Evolutionary conservation across 108 stramenopile species (phyloP).

Genomic region (Heterococcus sp.): DNA sequence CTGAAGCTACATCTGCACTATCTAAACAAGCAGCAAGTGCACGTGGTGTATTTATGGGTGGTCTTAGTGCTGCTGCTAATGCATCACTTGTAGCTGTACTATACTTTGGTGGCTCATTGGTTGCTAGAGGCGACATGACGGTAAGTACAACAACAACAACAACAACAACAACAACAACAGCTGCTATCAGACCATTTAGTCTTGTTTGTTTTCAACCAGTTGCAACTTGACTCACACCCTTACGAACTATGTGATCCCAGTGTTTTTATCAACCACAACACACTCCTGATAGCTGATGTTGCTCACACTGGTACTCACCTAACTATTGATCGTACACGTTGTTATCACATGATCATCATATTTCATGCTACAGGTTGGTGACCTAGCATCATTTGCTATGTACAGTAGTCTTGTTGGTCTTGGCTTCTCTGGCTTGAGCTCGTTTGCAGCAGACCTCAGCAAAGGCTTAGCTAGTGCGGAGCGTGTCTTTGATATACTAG

Average conservation of each 20-base stretch:
- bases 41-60: conserved; percentile 23
- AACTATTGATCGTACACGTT: no score
- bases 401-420: conserved; percentile 46
- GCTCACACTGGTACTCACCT: no score
- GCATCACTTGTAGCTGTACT: conserved; percentile 36
- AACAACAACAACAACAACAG: no score
- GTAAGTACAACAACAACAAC: no score
- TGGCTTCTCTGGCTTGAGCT: conserved; percentile 39
- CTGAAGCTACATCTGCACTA: conserved; percentile 2
- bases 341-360: no score
- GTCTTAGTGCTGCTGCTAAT: conserved; percentile 21
- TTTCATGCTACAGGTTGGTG: no score
- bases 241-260: no score
- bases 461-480: conserved; percentile 28
- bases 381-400: conserved; percentile 43
- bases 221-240: no score
- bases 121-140: conserved; percentile 38
- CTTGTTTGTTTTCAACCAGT: no score
- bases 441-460: background rate
- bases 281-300: no score
- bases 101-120: conserved; percentile 37
- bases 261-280: no score
- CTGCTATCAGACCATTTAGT: no score
- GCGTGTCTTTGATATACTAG: conserved; percentile 25
- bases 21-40: conserved; percentile 10